phyloP scores from a whole-genome alignment of 2,329 filamentous ascomycete genomes.

The Ophiostoma sp. region DNA sequence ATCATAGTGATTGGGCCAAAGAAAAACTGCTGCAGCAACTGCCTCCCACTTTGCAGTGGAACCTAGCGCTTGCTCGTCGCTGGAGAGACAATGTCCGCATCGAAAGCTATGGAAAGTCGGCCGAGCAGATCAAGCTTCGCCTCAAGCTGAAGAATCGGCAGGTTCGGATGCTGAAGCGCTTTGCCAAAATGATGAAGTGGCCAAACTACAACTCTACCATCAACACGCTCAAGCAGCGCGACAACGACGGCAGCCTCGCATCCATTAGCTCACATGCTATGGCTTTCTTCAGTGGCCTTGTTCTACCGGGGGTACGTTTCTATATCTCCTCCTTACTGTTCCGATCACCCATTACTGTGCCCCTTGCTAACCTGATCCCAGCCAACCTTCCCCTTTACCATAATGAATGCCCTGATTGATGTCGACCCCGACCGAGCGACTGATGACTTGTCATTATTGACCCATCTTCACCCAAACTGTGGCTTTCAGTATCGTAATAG shows the following conservation, averaged over 20 bases:
- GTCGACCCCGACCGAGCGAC: slow-evolving; percentile 64
- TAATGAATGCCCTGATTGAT: slow-evolving; percentile 74
- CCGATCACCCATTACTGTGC: neutral
- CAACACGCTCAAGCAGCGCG: slow-evolving; percentile 55
- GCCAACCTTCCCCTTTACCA: slow-evolving; percentile 63
- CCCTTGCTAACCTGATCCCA: slow-evolving; percentile 26
- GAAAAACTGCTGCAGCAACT: slow-evolving; percentile 59
- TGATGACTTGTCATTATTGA: slow-evolving; percentile 60
- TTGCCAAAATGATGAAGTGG: slow-evolving; percentile 71
- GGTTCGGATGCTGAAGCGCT: slow-evolving; percentile 61
- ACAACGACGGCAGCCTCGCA: slow-evolving; percentile 53
- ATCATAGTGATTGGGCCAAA: slow-evolving; percentile 58
- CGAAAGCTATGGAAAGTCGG: slow-evolving; percentile 51
- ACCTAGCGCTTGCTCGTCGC: slow-evolving; percentile 64
- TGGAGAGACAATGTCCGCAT: slow-evolving; percentile 68
- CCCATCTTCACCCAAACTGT: slow-evolving; percentile 61
- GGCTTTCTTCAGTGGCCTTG: slow-evolving; percentile 70
- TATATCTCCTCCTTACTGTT: slow-evolving; percentile 19
- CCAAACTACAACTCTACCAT: slow-evolving; percentile 63
- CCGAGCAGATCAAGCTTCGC: slow-evolving; percentile 56
- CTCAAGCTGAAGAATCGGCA: slow-evolving; percentile 62
- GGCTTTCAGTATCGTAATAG: slow-evolving; percentile 71
- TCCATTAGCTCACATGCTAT: slow-evolving; percentile 63
- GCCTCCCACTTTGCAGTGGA: slow-evolving; percentile 66
- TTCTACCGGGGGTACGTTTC: slow-evolving; percentile 53